Evolutionary conservation across 2,329 filamentous ascomycete species (phyloP), one percentile per base, ranked within the genome.

Genomic region (Polytolypa hystricis): DNA sequence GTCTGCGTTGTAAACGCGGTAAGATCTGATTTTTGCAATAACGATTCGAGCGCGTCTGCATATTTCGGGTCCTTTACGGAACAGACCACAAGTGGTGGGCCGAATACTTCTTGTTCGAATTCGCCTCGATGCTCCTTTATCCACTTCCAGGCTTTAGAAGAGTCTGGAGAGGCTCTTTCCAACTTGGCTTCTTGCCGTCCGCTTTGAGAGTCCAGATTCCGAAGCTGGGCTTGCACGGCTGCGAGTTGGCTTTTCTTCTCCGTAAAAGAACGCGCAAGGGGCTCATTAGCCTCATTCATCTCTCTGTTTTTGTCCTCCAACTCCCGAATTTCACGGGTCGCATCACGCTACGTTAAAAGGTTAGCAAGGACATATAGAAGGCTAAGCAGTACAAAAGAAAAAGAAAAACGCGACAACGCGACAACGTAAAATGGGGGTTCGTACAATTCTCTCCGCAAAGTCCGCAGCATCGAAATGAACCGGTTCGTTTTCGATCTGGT

Each of bases 81-180:
- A 58, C 86, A 94, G 40, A 73, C 80, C 20, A 94, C 65, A 51
- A 91, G 74, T 0, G 87, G 78, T 4, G 87, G 87, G 0, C 83
- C 85, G 52, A 81, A 85, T 4, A 95, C 78, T 40, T 81, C 71
- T 45, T 81, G 76, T 51, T 82, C 73, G 45, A 95, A 91, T 33
- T 71, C 58, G 37, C 70, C 54, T 41, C 70, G 71, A 53, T 98
- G 77, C 2, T 75, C 57, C 51, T 84, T 72, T 35, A 96, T 70
- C 87, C 89, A 98, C 28, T 78, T 69, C 77, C 84, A 94, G 2
- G 79, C 85, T 45, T 55, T 65, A 8, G 72, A 71, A 2, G 81
- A 75, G 39, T 95, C 82, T 0, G 54, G 54, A 8, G 79, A 81
- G 0, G 71, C 11, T 4, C 54, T 67, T 35, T 66, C 67, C 37